Conservation (phyloP, 192 early-diverging fungal genomes). For the Cetraspora pellucida region DNA sequence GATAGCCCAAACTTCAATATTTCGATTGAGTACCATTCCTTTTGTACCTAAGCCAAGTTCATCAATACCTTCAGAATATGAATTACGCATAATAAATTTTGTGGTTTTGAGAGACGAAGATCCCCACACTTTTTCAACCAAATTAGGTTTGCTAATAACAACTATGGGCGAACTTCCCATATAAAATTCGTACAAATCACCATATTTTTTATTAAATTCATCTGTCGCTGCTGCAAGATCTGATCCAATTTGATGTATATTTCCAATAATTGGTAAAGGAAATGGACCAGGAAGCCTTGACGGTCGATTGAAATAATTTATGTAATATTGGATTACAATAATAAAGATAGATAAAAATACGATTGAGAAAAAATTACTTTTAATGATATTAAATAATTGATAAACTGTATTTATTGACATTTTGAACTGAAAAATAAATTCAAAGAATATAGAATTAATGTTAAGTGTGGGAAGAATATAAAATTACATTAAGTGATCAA, state of each 20-base stretch:
- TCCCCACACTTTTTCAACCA: slow-evolving; percentile 15
- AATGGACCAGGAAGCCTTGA: slow-evolving; percentile 25
- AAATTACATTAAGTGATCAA: too few species aligned
- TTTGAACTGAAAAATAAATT: too few species aligned
- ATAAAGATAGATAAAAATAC: not conserved
- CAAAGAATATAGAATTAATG: too few species aligned
- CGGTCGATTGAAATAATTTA: not conserved
- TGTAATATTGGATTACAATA: not conserved
- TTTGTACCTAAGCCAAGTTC: not conserved
- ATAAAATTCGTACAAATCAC: slow-evolving; percentile 15
- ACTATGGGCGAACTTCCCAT: not conserved
- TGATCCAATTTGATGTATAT: not conserved
- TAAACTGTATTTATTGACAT: too few species aligned
- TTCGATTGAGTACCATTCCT: not conserved
- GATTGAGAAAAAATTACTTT: too few species aligned
- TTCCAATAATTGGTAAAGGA: slow-evolving; percentile 26
- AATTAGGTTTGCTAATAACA: slow-evolving; percentile 1
- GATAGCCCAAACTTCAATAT: not conserved
- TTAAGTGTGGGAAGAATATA: too few species aligned
- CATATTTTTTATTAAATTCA: slow-evolving; percentile 7
- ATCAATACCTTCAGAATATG: not conserved
- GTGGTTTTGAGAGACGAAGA: slow-evolving; percentile 3
- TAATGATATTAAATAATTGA: too few species aligned
- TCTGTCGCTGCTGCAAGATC: not conserved
- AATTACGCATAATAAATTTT: not conserved